Evolutionary conservation across 768 basidiomycete species (phyloP), one percentile per base, ranked within the genome.

Genomic region (Amyloporia xantha): DNA sequence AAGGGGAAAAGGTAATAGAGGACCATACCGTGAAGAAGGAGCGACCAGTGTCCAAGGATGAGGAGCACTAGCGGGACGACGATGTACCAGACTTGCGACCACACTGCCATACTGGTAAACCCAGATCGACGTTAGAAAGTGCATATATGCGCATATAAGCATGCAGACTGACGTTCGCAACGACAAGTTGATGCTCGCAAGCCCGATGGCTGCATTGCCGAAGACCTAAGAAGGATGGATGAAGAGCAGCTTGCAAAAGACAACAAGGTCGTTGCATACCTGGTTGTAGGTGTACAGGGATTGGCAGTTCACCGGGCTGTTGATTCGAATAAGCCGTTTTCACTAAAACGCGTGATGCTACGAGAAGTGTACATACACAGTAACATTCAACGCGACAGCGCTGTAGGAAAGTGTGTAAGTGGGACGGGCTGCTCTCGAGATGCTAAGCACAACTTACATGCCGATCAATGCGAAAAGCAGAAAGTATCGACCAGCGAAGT

Each of bases 21-120:
- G 12, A n/a, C 3, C 41, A 1, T 54, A 73, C 82, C 82, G 67
- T 84, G 83, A 20, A 86, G 68, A 52, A 86, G 78, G 44, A 86
- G 66, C 1, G 81, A 81, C 84, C 83, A 86, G 58, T 84, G 84
- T 2, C 84, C 84, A n/a, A 85, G 67, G 43, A 82, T 78, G 46
- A 85, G 59, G 28, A 79, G 19, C 5, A 78, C 58, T 17, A 86
- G 65, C 13, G 71, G 52, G 5, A 68, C 63, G 25, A 81, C 64
- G 52, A 86, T 68, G 57, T 71, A 78, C 52, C 67, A 66, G 48
- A 76, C 74, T 37, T 80, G 75, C 10, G 74, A 75, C 82, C 82
- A 86, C 20, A 86, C 75, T 17, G 83, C 84, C 62, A 85, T 77
- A 2, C 76, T 74, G 50, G 41, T 23, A 9, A 44, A 20, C 12